Percentiles rank a stretch among this genome's conserved stretches.
These are phyloP conservation scores for Dictyostelium intermedium DNA, from an alignment of 78 protist genomes.

Conservation along the genomic window DNA sequence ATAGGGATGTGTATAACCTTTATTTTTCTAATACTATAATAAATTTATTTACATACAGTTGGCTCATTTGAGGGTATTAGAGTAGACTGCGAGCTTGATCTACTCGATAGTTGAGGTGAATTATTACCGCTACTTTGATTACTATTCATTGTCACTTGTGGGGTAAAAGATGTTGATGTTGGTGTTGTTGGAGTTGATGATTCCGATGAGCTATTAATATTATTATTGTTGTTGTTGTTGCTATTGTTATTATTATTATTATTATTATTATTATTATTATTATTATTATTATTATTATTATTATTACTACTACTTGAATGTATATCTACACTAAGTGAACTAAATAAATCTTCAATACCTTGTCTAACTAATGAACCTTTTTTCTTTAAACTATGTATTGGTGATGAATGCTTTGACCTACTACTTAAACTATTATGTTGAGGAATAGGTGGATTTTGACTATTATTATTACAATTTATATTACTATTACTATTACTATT, in stretches of 20 bases:
- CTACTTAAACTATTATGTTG: constrained; percentile 4
- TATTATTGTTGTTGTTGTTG: not conserved
- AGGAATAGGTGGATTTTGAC: constrained; percentile 26
- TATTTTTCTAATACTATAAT: not conserved
- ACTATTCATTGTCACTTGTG: not conserved
- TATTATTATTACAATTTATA: constrained; percentile 3
- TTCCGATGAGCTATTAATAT: not conserved
- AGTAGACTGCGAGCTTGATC: not conserved
- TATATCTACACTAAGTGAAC: not conserved
- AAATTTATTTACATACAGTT: not conserved
- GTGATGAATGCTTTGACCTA: constrained; percentile 43
- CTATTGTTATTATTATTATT: not conserved
- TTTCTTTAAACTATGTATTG: constrained; percentile 37
- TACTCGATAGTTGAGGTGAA: not conserved
- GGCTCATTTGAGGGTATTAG: not conserved
- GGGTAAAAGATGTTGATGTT: not conserved
- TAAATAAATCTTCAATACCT: constrained; percentile 42
- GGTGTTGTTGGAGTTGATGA: constrained; percentile 10
- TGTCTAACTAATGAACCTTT: constrained; percentile 21
- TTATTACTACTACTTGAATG: not conserved
- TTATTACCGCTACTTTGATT: not conserved
- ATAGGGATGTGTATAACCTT: not conserved
- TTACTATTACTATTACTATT: not conserved
- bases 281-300: not conserved
- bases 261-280: not conserved